Evolutionary conservation across 805 yeast species (phyloP).

Genomic region (Pichia ethanolica): DNA sequence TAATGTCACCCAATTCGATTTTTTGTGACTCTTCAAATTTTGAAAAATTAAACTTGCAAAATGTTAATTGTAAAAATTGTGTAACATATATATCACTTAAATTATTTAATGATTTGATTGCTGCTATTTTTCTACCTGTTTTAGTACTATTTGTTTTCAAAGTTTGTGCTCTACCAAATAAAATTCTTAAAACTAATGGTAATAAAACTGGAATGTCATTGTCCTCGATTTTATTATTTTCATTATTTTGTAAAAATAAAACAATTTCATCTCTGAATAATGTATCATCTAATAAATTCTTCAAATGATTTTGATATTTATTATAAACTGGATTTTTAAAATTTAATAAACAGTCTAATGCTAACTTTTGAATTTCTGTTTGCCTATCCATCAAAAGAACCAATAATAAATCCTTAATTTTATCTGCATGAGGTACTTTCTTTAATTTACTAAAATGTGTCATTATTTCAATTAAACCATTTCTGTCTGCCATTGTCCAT

Average conservation of each 20-base stretch:
- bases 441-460: constrained; percentile 58
- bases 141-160: constrained; percentile 61
- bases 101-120: constrained; percentile 54
- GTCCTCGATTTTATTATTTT: constrained; percentile 47
- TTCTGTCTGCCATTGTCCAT: constrained; percentile 40
- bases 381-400: constrained; percentile 54
- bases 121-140: constrained; percentile 64
- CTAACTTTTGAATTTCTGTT: constrained; percentile 58
- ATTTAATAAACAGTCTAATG: constrained; percentile 61
- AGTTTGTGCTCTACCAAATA: constrained; percentile 82
- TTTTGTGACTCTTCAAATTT: constrained; percentile 24
- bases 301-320: constrained; percentile 67
- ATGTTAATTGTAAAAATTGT: constrained; percentile 56
- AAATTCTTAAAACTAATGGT: constrained; percentile 67
- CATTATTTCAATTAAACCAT: constrained; percentile 53
- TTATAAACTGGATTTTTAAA: constrained; percentile 51
- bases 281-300: constrained; percentile 72
- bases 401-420: constrained; percentile 46
- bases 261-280: constrained; percentile 80
- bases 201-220: constrained; percentile 53
- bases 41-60: constrained; percentile 41
- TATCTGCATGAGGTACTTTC: constrained; percentile 42
- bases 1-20: constrained; percentile 20
- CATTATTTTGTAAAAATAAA: constrained; percentile 47
- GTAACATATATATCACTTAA: constrained; percentile 44